Base-by-base conservation (phyloP, 2,329 filamentous ascomycete genomes). In the Exophiala mesophila region DNA sequence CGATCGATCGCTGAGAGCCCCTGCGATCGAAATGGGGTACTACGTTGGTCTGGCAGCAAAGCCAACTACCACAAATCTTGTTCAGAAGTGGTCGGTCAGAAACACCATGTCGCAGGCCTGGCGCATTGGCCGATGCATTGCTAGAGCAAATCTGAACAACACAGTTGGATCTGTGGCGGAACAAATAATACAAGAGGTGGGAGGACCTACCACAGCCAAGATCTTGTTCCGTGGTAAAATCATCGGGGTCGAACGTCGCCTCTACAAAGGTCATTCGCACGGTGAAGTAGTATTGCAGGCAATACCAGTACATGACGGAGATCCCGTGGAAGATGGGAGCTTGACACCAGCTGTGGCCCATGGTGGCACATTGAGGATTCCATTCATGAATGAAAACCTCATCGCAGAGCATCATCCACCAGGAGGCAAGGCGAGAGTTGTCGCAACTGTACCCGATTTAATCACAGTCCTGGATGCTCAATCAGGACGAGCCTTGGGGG, bases 351-450 rank as follows among this genome's bases (percentile, higher is more conserved):
- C 62, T 5, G 50, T 61, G 64, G 72, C 57, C 45, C 56, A 31
- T 17, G 60, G 55, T 5, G 77, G 77, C 0, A 63, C 59, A 1
- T 62, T 83, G 56, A 81, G 77, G 58, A 80, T 85, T 36, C 80
- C 80, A 0, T 85, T 85, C 66, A 84, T 83, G 63, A 85, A 85
- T 59, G 81, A 85, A 57, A 85, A 85, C 54, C 81, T 85, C 32
- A 75, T 74, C n/a, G 80, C 76, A 0, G 59, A 64, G 43, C 61
- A 65, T 29, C 45, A 61, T 53, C 45, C 61, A 41, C 39, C 54
- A 52, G 55, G 63, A 29, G 63, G 60, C 28, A 63, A 65, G 37
- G 62, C 61, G 8, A 40, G 44, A 31, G 29, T 31, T 24, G 44
- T 77, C 7, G 72, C 72, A 2, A 68, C 73, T 2, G 76, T 77